phyloP scores from a whole-genome alignment of 2,329 filamentous ascomycete species.

The Raffaelea ambrosiae region DNA sequence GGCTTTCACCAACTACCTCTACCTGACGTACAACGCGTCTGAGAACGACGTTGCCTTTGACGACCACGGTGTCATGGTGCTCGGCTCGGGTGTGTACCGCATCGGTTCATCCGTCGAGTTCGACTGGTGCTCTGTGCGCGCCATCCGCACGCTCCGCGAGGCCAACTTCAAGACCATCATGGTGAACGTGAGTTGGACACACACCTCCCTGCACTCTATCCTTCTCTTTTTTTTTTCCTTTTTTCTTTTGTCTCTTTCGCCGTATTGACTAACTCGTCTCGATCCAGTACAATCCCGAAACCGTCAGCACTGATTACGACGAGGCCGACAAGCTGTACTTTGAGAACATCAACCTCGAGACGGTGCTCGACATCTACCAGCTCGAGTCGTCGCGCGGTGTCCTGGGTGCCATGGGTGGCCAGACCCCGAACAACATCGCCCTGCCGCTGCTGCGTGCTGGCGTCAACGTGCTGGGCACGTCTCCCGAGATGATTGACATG shows the following conservation, averaged over 20 bases:
- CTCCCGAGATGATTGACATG: constrained; percentile 96
- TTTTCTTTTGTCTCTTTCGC: too few relatives aligned
- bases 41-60: constrained; percentile 78
- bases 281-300: constrained; percentile 71
- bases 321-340: constrained; percentile 94
- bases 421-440: constrained; percentile 97
- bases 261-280: constrained; percentile 9
- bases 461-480: constrained; percentile 89
- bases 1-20: constrained; percentile 89
- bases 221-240: too few relatives aligned
- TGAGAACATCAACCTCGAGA: constrained; percentile 87
- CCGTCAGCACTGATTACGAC: constrained; percentile 83
- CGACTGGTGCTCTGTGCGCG: constrained; percentile 96
- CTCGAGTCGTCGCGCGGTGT: constrained; percentile 77
- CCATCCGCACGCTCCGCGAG: constrained; percentile 81
- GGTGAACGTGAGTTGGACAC: constrained; percentile 52
- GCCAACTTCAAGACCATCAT: constrained; percentile 89
- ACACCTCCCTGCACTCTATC: too few relatives aligned
- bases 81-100: constrained; percentile 91
- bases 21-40: constrained; percentile 88
- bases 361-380: constrained; percentile 86
- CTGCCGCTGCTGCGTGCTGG: constrained; percentile 80
- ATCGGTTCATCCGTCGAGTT: constrained; percentile 98
- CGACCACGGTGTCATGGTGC: constrained; percentile 90
- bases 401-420: constrained; percentile 91